Evolutionary conservation across 345 rosid species (phyloP).

Genomic region (Microthlaspi erraticum): DNA sequence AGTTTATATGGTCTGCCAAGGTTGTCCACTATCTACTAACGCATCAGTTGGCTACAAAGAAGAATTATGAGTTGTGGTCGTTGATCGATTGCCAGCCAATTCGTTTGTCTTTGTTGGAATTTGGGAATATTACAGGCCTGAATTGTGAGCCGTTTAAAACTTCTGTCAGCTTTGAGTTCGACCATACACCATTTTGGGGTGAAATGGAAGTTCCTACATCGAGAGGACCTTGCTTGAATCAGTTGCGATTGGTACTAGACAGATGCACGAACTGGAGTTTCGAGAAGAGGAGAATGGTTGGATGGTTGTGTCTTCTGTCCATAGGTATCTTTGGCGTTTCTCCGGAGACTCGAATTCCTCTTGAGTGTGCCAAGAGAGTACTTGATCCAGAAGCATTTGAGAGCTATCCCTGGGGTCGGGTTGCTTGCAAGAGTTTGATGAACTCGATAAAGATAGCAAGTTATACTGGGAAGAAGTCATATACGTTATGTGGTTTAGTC

Average conservation of each 20-base stretch:
- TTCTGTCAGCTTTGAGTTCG: not conserved
- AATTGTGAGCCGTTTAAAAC: not conserved
- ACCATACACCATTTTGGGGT: not conserved
- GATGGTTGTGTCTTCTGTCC: not conserved
- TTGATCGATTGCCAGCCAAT: no score
- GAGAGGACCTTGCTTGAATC: not conserved
- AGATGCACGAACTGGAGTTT: not conserved
- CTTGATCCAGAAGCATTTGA: no score
- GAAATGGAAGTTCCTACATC: not conserved
- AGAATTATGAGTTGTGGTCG: no score
- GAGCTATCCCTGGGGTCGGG: no score
- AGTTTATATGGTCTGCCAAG: no score
- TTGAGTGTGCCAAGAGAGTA: not conserved
- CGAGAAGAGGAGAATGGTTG: constrained; percentile 1
- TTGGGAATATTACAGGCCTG: not conserved
- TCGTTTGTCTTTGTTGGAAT: not conserved
- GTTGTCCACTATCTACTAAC: no score
- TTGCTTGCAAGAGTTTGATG: no score
- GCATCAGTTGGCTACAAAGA: no score
- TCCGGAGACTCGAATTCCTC: not conserved
- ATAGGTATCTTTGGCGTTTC: not conserved
- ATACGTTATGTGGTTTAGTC: no score
- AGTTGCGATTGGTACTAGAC: not conserved
- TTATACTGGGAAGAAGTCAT: no score
- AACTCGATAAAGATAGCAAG: no score